Percentiles rank a stretch among this genome's conserved stretches.
Conservation (phyloP, 2,329 filamentous ascomycete species). For the Pseudogymnoascus destructans region DNA sequence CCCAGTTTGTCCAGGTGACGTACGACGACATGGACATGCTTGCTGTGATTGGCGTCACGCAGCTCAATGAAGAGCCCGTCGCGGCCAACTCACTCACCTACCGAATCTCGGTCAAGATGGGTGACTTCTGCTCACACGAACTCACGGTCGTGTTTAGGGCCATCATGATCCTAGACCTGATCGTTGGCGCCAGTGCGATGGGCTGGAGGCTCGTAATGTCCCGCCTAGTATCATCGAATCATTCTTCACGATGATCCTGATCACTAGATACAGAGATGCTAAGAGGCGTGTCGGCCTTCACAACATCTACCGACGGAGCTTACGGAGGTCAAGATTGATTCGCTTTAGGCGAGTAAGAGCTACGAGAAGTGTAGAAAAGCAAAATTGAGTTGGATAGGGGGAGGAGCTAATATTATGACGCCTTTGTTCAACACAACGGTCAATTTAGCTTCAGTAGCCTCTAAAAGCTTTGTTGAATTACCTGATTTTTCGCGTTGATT, state of each 20-base stretch:
- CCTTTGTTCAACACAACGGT: no score
- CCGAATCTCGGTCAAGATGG: slow-evolving; percentile 19
- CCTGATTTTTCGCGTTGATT: no score
- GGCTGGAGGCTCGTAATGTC: slow-evolving; percentile 25
- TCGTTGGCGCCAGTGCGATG: slow-evolving; percentile 24
- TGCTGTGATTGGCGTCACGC: slow-evolving; percentile 10
- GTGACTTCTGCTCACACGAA: slow-evolving; percentile 22
- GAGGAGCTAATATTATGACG: no score
- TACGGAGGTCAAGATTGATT: no score
- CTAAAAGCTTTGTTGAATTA: no score
- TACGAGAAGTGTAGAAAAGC: no score
- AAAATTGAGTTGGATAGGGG: no score
- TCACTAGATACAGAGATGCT: slow-evolving; percentile 25
- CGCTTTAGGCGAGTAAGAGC: no score
- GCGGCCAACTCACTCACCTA: slow-evolving; percentile 15
- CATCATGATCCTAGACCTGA: slow-evolving; percentile 21
- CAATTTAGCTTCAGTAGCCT: no score
- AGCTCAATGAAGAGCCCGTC: slow-evolving; percentile 10
- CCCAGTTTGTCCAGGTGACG: slow-evolving; percentile 19
- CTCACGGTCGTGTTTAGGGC: slow-evolving; percentile 22
- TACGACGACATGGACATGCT: slow-evolving; percentile 15
- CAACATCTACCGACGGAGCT: slow-evolving; percentile 15
- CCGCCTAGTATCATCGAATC: slow-evolving; percentile 28
- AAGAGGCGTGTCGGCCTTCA: slow-evolving; percentile 18
- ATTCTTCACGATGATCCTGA: slow-evolving; percentile 27